These are phyloP conservation scores for Phlyctochytrium arcticum DNA, from an alignment of 192 early-diverging fungal genomes.

Conservation along the genomic window DNA sequence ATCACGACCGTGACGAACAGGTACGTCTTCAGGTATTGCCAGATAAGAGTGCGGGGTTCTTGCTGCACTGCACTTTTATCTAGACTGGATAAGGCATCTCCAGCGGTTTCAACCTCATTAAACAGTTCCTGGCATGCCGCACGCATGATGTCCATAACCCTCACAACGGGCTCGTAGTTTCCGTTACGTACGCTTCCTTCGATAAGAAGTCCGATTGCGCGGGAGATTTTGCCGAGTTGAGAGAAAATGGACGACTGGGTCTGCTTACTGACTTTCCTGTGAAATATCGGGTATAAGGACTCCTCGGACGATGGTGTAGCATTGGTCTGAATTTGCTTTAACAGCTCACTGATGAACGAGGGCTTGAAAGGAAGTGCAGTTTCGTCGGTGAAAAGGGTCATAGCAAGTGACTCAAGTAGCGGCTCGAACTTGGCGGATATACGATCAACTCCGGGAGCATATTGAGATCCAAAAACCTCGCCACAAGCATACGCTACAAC, in stretches of 20 bases:
- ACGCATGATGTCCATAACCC: background rate
- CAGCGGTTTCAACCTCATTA: no score
- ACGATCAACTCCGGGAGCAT: background rate
- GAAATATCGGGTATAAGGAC: background rate
- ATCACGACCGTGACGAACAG: conserved; percentile 10
- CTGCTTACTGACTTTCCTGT: background rate
- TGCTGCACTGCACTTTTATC: no score
- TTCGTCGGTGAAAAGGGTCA: no score
- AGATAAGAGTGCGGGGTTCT: no score
- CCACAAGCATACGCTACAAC: background rate
- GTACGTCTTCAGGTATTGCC: conserved; percentile 16
- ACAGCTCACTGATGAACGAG: no score
- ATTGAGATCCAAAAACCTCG: background rate
- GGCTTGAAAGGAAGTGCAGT: no score
- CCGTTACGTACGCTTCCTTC: background rate
- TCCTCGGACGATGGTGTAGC: background rate
- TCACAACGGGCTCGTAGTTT: background rate
- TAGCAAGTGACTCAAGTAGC: no score
- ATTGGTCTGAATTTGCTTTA: background rate
- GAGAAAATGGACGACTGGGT: conserved; percentile 4
- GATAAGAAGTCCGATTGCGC: background rate
- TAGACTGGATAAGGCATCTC: no score
- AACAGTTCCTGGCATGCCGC: no score
- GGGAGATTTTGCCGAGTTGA: conserved; percentile 1
- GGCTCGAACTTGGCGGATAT: no score